Percentiles rank a stretch among this genome's conserved stretches.
These are phyloP conservation scores for Micractinium sp. DNA, from an alignment of 139 green algal genomes.

Conservation along the genomic window DNA sequence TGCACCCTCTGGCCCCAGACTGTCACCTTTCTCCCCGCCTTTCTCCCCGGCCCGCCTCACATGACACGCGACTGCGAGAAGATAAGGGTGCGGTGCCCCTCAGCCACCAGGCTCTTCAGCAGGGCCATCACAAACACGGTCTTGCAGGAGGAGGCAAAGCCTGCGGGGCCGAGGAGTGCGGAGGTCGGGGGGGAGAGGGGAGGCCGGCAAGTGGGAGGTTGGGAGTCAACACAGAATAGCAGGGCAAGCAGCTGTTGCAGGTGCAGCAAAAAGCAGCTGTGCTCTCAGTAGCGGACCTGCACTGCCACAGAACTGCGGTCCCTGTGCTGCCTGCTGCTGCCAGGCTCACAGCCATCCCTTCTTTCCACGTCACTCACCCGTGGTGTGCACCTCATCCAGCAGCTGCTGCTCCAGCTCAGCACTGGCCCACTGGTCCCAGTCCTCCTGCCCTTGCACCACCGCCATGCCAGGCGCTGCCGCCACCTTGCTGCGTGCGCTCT, in stretches of 20 bases:
- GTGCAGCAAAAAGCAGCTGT: not conserved
- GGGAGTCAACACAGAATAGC: too few relatives aligned
- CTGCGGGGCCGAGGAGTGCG: not conserved
- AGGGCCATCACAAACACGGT: slow-evolving; percentile 79
- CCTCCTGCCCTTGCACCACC: not conserved
- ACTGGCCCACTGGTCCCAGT: slow-evolving; percentile 19
- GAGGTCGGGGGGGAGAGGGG: too few relatives aligned
- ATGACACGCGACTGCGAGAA: slow-evolving; percentile 72
- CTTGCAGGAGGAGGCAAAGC: slow-evolving; percentile 81
- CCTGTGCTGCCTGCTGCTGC: not conserved
- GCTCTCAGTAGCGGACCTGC: not conserved
- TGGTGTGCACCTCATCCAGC: slow-evolving; percentile 36
- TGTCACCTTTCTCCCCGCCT: too few relatives aligned
- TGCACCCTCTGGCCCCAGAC: too few relatives aligned
- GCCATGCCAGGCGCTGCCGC: not conserved
- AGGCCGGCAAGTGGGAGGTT: too few relatives aligned
- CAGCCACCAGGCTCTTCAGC: slow-evolving; percentile 70
- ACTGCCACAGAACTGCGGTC: not conserved
- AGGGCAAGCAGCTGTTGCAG: too few relatives aligned
- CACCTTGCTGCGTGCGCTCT: not conserved
- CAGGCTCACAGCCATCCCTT: slow-evolving; percentile 51
- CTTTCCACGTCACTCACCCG: slow-evolving; percentile 34
- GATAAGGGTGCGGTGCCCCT: slow-evolving; percentile 88
- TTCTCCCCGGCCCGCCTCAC: slow-evolving; percentile 1
- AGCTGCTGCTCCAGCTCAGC: slow-evolving; percentile 28